These are phyloP conservation scores for Hypoxylon trugodes DNA, from an alignment of 495 filamentous ascomycete species.

Conservation along the genomic window DNA sequence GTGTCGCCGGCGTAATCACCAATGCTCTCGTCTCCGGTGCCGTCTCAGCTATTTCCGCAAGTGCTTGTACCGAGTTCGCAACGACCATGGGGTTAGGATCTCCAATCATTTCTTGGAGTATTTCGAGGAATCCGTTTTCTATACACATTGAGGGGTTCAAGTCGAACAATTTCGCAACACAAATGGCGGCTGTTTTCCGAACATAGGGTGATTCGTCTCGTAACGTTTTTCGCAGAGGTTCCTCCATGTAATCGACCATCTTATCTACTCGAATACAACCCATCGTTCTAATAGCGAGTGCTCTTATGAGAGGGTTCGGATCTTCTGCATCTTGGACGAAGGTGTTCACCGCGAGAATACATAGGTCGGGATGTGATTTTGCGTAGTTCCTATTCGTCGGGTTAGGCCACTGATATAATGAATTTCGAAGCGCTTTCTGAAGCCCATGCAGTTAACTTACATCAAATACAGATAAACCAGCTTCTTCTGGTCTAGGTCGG, in stretches of 20 bases:
- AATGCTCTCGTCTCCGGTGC: conserved; percentile 91
- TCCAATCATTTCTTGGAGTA: conserved; percentile 94
- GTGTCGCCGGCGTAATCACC: conserved; percentile 76
- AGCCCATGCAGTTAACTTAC: conserved; percentile 57
- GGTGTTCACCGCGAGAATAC: conserved; percentile 98
- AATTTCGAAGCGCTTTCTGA: background rate
- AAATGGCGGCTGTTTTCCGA: conserved; percentile 96
- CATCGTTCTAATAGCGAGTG: conserved; percentile 98
- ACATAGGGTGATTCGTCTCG: conserved; percentile 98
- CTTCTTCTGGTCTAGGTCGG: conserved; percentile 98
- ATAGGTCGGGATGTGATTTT: conserved; percentile 98
- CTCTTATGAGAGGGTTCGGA: conserved; percentile 94
- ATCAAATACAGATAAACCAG: conserved; percentile 98
- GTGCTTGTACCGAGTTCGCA: conserved; percentile 92
- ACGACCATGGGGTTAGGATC: conserved; percentile 99
- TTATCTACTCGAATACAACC: conserved; percentile 98
- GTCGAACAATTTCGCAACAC: conserved; percentile 97
- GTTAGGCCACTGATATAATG: conserved; percentile 30
- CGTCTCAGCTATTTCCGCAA: conserved; percentile 89
- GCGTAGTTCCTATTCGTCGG: conserved; percentile 85
- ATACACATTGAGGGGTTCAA: conserved; percentile 90
- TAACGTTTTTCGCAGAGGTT: conserved; percentile 94
- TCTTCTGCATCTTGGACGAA: conserved; percentile 99
- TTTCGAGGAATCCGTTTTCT: conserved; percentile 96
- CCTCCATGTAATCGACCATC: conserved; percentile 99